phyloP scores from a whole-genome alignment of 345 rosid genomes.

The Brassica carinata region DNA sequence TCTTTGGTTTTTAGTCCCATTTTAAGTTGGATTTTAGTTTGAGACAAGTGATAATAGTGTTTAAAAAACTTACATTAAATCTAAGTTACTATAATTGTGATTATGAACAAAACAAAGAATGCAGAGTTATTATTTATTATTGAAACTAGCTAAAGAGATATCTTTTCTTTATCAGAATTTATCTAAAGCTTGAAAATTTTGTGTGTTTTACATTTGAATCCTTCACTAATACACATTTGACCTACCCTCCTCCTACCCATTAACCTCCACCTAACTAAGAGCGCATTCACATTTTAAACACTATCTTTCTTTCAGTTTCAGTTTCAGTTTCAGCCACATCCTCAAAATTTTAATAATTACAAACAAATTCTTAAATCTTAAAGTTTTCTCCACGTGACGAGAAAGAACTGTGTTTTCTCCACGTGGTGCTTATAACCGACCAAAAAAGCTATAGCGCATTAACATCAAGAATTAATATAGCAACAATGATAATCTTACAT shows the following conservation, averaged over 20 bases:
- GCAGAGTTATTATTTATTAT: too few relatives aligned
- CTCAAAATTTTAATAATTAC: background rate
- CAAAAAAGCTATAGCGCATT: background rate
- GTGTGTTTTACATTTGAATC: background rate
- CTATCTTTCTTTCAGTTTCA: background rate
- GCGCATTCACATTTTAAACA: conserved; percentile 35
- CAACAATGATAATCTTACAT: background rate
- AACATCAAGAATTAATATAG: background rate
- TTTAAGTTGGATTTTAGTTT: background rate
- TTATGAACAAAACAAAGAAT: too few relatives aligned
- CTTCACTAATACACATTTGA: background rate
- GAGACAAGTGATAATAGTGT: background rate
- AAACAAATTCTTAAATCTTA: background rate
- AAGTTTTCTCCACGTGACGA: conserved; percentile 15
- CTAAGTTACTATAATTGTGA: background rate
- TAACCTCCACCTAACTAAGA: conserved; percentile 33
- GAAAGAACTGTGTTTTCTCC: background rate
- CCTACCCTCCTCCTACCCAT: conserved; percentile 30
- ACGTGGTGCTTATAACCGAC: conserved; percentile 14
- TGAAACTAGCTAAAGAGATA: too few relatives aligned
- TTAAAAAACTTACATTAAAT: background rate
- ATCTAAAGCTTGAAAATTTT: background rate
- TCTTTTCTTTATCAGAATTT: background rate
- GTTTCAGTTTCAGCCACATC: background rate
- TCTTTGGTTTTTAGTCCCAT: background rate